Conservation (phyloP, 2,329 filamentous ascomycete species). For the Kalmusia sp. region DNA sequence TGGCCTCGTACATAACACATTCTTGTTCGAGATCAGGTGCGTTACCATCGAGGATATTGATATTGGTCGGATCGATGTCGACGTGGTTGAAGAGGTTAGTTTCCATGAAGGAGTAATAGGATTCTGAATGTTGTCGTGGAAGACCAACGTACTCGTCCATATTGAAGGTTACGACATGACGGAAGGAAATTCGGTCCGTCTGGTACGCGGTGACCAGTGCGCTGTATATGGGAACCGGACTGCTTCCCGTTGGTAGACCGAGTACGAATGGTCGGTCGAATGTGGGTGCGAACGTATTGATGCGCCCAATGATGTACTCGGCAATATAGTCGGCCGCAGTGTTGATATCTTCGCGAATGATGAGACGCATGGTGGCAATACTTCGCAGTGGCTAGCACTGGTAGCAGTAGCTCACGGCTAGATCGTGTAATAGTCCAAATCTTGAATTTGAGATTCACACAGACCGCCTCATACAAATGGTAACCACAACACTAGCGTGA, state of each 20-base stretch:
- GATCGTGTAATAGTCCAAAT: neutral
- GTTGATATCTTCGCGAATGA: constrained; percentile 76
- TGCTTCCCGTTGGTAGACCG: constrained; percentile 83
- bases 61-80: constrained; percentile 80
- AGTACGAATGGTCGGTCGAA: constrained; percentile 78
- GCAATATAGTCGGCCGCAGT: constrained; percentile 78
- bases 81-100: constrained; percentile 88
- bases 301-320: constrained; percentile 80
- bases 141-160: constrained; percentile 93
- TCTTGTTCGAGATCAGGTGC: constrained; percentile 77
- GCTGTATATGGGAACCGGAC: constrained; percentile 78
- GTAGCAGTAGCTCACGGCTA: neutral
- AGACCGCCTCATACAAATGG: neutral
- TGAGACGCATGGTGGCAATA: constrained; percentile 67
- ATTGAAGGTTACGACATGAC: constrained; percentile 90
- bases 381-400: constrained; percentile 55
- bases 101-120: constrained; percentile 94
- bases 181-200: constrained; percentile 78
- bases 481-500: neutral
- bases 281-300: constrained; percentile 77
- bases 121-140: constrained; percentile 81
- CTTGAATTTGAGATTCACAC: neutral
- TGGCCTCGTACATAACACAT: constrained; percentile 79
- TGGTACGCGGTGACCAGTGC: constrained; percentile 75
- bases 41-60: constrained; percentile 85